A percentile compares a stretch with the other conserved stretches of the same genome.
Conservation (phyloP, 176 grass and related monocot genomes). For the Avena eriantha region DNA sequence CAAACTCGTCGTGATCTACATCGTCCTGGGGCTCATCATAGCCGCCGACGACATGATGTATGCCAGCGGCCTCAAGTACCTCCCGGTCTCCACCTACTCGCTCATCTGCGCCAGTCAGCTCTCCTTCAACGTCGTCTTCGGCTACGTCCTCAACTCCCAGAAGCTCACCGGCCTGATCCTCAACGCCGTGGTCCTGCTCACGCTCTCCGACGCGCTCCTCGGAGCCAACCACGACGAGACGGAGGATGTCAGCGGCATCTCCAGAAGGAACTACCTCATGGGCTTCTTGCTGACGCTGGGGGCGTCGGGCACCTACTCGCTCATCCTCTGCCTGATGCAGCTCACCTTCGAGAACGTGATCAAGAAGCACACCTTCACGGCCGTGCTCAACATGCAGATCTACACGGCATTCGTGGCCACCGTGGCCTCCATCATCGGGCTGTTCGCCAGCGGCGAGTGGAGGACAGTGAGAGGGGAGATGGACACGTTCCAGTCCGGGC, state of each 20-base stretch:
- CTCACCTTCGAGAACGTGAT: slow-evolving; percentile 77
- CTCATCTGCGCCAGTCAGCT: slow-evolving; percentile 82
- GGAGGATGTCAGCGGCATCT: slow-evolving; percentile 8
- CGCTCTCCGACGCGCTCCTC: slow-evolving; percentile 66
- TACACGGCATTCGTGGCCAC: slow-evolving; percentile 61
- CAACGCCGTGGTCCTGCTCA: slow-evolving; percentile 76
- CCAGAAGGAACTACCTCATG: slow-evolving; percentile 44
- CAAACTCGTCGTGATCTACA: slow-evolving; percentile 58
- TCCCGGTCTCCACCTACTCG: slow-evolving; percentile 76
- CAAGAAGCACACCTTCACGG: slow-evolving; percentile 58
- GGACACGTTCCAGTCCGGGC: slow-evolving; percentile 61
- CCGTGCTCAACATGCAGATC: slow-evolving; percentile 72
- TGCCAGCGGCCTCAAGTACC: slow-evolving; percentile 62
- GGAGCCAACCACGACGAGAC: slow-evolving; percentile 53
- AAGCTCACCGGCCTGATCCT: slow-evolving; percentile 69
- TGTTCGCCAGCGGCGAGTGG: slow-evolving; percentile 82
- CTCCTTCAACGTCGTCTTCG: slow-evolving; percentile 75
- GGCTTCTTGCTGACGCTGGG: slow-evolving; percentile 76
- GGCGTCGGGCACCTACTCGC: slow-evolving; percentile 70
- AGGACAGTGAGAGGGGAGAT: slow-evolving; percentile 65
- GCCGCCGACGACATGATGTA: slow-evolving; percentile 82
- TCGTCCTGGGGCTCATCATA: slow-evolving; percentile 67
- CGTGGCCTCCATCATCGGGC: slow-evolving; percentile 47
- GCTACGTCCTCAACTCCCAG: slow-evolving; percentile 74
- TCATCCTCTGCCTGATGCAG: slow-evolving; percentile 86